Evolutionary conservation across 2,329 filamentous ascomycete genomes (phyloP), one percentile per base, ranked within the genome.

Genomic region (Cercospora citrullina): DNA sequence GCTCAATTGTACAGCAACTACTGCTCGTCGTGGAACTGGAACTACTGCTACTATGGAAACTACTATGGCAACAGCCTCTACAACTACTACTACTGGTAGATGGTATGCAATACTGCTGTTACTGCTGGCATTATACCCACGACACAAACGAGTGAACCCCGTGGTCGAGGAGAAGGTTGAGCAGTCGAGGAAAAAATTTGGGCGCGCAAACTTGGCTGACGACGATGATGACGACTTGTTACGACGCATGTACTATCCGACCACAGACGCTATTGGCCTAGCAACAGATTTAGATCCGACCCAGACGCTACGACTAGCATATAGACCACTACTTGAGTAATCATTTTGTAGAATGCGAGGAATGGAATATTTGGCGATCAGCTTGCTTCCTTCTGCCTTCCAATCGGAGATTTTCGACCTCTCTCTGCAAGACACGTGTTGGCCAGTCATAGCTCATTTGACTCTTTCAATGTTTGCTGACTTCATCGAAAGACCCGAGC

Each of bases 271-370:
- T 61, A 61, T 45, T 61, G 59, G 33, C 59, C 59, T 61, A 48
- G 59, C 59, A 61, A 45, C 18, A 61, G 59, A 45, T 23, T n/a
- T 4, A 28, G 33, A 60, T 60, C 58, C 58, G 58, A 60, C 58
- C 58, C 58, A 60, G 58, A 28, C 58, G 58, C 58, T 60, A 60
- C 31, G 58, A 60, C 58, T 60, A 60, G 58, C 58, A 60, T 60
- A 60, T 60, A 60, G 33, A 36, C 33, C 58, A 10, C 58, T 60
- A 48, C 42, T 21, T 48, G 42, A 21, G 42, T 48, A 48, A 48
- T 48, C 42, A 21, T 48, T 48, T 18, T 39, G 42, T 48, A 48
- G 42, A 48, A 5, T 39, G 42, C 42, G 6, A 48, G 42, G 42
- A 48, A 48, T 48, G 42, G 18, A 18, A 48, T 48, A 5, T 10